Conservation (phyloP, 2,329 filamentous ascomycete species). For the Phialophora tarda region DNA sequence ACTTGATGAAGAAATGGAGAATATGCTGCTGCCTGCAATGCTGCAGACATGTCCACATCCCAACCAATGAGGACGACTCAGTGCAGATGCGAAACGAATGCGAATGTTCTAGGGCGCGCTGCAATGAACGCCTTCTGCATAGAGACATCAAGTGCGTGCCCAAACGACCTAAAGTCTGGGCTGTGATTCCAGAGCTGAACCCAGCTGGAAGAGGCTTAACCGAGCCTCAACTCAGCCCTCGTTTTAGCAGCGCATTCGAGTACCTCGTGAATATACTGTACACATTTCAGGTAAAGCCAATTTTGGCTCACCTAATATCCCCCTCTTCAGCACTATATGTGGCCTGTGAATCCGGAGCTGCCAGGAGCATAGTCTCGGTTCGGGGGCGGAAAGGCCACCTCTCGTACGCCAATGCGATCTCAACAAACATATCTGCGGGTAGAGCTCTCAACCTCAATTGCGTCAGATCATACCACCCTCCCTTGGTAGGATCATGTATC, state of each 20-base stretch:
- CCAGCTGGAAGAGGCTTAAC: background rate
- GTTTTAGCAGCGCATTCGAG: background rate
- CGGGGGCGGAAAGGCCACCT: conserved; percentile 37
- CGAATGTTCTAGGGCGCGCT: background rate
- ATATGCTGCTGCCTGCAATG: background rate
- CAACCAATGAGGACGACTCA: background rate
- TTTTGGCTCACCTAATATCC: conserved; percentile 4
- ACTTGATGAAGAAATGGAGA: background rate
- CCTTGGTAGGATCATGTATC: conserved; percentile 35
- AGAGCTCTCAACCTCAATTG: conserved; percentile 34
- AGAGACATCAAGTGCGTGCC: background rate
- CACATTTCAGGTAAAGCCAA: background rate
- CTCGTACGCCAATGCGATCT: conserved; percentile 39
- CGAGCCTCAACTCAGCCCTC: background rate
- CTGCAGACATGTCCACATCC: background rate
- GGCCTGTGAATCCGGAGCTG: conserved; percentile 17
- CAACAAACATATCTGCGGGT: conserved; percentile 31
- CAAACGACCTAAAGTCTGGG: background rate
- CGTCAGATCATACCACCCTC: conserved; percentile 36
- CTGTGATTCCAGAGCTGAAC: background rate
- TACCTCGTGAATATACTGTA: background rate
- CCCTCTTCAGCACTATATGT: conserved; percentile 17
- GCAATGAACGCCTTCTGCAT: background rate
- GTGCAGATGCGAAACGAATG: background rate
- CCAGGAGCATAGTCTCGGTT: conserved; percentile 29